Evolutionary conservation across 352 stramenopile species (phyloP).

Genomic region (Bremia lactucae): DNA sequence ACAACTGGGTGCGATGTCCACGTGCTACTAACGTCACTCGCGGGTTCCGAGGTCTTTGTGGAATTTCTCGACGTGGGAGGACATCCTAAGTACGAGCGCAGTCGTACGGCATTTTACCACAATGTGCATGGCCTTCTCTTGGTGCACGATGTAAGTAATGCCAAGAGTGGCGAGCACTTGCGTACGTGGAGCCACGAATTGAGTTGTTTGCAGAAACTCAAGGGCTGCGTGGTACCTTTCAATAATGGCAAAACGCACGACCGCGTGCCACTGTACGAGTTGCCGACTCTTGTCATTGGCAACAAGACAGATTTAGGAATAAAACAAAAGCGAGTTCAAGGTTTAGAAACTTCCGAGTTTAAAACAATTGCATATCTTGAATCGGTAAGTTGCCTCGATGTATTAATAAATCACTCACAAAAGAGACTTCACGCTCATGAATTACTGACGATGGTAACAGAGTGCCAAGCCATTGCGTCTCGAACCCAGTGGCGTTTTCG

Average conservation of each 20-base stretch:
- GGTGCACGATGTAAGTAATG: slow-evolving; percentile 72
- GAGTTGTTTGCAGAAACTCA: slow-evolving; percentile 27
- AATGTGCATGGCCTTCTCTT: slow-evolving; percentile 77
- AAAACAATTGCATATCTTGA: slow-evolving; percentile 42
- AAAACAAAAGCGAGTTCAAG: slow-evolving; percentile 20
- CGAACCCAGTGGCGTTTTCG: slow-evolving; percentile 37
- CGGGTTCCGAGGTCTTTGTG: slow-evolving; percentile 47
- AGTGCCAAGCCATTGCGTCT: slow-evolving; percentile 45
- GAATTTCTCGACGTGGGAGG: slow-evolving; percentile 81
- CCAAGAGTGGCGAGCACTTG: slow-evolving; percentile 63
- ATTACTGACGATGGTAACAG: slow-evolving; percentile 15
- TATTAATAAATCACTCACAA: neutral
- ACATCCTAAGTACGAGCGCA: slow-evolving; percentile 74
- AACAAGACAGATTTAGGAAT: slow-evolving; percentile 63
- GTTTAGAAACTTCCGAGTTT: slow-evolving; percentile 24
- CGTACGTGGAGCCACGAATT: slow-evolving; percentile 50
- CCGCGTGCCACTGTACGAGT: slow-evolving; percentile 26
- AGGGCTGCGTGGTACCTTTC: slow-evolving; percentile 43
- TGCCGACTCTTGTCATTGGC: slow-evolving; percentile 75
- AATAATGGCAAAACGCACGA: slow-evolving; percentile 18
- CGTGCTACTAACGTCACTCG: slow-evolving; percentile 34
- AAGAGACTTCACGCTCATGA: neutral
- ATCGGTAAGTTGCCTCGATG: slow-evolving; percentile 28
- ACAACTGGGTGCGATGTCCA: slow-evolving; percentile 78
- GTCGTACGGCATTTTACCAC: slow-evolving; percentile 70